These are phyloP conservation scores for Colletotrichum simmondsii DNA, from an alignment of 2,329 filamentous ascomycete species.

Conservation along the genomic window DNA sequence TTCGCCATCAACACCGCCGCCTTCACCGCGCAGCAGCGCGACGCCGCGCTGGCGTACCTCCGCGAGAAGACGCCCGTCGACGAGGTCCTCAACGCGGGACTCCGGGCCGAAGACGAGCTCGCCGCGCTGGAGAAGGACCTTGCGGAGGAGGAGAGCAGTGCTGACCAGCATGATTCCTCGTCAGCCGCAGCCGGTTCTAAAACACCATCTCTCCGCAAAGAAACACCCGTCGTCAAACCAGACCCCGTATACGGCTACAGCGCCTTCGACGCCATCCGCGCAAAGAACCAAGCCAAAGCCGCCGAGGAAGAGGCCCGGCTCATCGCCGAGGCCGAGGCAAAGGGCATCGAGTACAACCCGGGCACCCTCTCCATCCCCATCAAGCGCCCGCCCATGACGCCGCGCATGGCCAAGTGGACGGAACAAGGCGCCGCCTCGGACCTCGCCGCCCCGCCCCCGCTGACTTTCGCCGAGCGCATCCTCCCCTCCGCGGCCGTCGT, in stretches of 20 bases:
- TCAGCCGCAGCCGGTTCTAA: slow-evolving; percentile 26
- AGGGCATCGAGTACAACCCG: slow-evolving; percentile 38
- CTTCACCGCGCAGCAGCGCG: slow-evolving; percentile 54
- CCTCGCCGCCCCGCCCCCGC: slow-evolving; percentile 62
- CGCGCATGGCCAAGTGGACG: slow-evolving; percentile 52
- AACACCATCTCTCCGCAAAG: neutral
- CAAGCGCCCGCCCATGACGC: slow-evolving; percentile 51
- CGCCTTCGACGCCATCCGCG: slow-evolving; percentile 67
- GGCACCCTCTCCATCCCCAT: slow-evolving; percentile 55
- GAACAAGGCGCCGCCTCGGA: slow-evolving; percentile 58
- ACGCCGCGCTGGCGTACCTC: slow-evolving; percentile 64
- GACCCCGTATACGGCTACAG: slow-evolving; percentile 69
- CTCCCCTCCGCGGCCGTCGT: slow-evolving; percentile 64
- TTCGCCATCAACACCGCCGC: slow-evolving; percentile 58
- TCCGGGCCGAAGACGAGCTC: slow-evolving; percentile 73
- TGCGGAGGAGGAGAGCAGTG: slow-evolving; percentile 26
- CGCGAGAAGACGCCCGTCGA: slow-evolving; percentile 66
- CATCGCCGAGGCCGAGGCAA: slow-evolving; percentile 46
- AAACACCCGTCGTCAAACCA: slow-evolving; percentile 41
- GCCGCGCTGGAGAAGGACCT: slow-evolving; percentile 57
- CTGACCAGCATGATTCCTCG: slow-evolving; percentile 34
- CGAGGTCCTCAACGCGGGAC: slow-evolving; percentile 69
- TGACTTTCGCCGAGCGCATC: slow-evolving; percentile 64
- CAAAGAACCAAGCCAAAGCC: slow-evolving; percentile 59
- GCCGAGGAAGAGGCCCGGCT: slow-evolving; percentile 58